Evolutionary conservation across 345 rosid species (phyloP).

Genomic region (Acer yangbiense): DNA sequence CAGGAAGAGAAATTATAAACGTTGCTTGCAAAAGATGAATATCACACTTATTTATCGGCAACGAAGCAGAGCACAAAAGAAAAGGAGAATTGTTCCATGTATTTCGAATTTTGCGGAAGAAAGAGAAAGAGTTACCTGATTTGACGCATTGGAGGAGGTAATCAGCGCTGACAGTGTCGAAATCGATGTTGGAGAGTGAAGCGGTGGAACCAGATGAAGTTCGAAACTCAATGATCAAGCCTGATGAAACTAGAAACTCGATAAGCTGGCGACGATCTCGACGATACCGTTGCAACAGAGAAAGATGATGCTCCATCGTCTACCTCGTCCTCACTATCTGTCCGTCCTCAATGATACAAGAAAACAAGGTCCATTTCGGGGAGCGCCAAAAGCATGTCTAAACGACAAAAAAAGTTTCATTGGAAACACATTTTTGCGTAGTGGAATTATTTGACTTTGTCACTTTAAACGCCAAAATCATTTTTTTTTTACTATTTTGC

Average conservation of each 20-base stretch:
- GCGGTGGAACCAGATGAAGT: slow-evolving; percentile 47
- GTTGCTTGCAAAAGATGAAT: neutral
- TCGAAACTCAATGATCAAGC: slow-evolving; percentile 57
- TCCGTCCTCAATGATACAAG: neutral
- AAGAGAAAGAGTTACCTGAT: slow-evolving; percentile 49
- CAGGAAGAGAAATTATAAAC: slow-evolving; percentile 5
- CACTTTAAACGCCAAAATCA: neutral
- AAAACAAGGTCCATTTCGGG: slow-evolving; percentile 9
- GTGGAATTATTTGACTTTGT: neutral
- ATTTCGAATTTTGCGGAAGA: neutral
- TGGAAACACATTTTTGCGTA: neutral
- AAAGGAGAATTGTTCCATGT: neutral
- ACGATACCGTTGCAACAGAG: slow-evolving; percentile 66
- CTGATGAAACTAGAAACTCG: slow-evolving; percentile 69
- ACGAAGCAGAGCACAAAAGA: slow-evolving; percentile 12
- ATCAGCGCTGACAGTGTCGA: slow-evolving; percentile 77
- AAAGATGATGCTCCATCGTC: slow-evolving; percentile 35
- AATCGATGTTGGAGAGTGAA: slow-evolving; percentile 54
- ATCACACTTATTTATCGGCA: slow-evolving; percentile 7
- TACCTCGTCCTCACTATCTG: neutral
- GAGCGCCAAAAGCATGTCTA: slow-evolving; percentile 30
- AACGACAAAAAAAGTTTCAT: slow-evolving; percentile 4
- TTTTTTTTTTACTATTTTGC: neutral
- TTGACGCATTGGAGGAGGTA: slow-evolving; percentile 61
- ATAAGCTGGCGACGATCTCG: slow-evolving; percentile 89